phyloP scores from a whole-genome alignment of 163 green algal genomes.

The Scenedesmus sp. region DNA sequence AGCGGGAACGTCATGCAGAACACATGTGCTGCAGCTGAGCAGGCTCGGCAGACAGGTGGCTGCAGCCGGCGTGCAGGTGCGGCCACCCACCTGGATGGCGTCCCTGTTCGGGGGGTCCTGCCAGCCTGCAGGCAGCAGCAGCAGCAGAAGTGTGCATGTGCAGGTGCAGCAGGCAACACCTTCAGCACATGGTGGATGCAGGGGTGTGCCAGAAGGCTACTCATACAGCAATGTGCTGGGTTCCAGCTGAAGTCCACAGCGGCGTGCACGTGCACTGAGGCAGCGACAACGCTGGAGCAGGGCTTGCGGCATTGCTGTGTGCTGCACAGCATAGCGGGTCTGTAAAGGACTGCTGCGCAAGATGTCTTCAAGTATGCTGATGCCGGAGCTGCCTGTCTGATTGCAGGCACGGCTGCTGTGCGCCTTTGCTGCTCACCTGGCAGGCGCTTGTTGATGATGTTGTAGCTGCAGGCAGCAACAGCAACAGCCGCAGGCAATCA shows the following conservation, averaged over 20 bases:
- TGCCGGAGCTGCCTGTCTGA: no score
- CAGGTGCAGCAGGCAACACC: not conserved
- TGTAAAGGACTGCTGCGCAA: no score
- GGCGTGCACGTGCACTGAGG: no score
- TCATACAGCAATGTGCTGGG: no score
- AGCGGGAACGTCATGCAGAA: not conserved
- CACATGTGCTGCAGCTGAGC: not conserved
- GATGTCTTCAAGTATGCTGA: no score
- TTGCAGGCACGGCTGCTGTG: not conserved
- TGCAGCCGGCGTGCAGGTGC: not conserved
- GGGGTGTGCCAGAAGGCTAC: no score
- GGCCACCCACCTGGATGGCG: conserved; percentile 36
- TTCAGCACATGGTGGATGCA: no score
- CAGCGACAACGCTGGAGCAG: no score
- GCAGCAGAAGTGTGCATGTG: not conserved
- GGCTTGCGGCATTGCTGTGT: no score
- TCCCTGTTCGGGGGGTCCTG: conserved; percentile 52
- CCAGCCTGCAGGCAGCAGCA: conserved; percentile 19
- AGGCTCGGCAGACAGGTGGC: no score
- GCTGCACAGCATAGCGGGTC: no score
- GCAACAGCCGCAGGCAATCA: not conserved
- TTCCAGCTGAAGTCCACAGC: no score
- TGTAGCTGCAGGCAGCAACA: conserved; percentile 44
- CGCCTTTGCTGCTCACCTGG: conserved; percentile 19
- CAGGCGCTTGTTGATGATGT: conserved; percentile 55